Evolutionary conservation across 257 asterid genomes (phyloP).

Genomic region (Solanum clarkiae): DNA sequence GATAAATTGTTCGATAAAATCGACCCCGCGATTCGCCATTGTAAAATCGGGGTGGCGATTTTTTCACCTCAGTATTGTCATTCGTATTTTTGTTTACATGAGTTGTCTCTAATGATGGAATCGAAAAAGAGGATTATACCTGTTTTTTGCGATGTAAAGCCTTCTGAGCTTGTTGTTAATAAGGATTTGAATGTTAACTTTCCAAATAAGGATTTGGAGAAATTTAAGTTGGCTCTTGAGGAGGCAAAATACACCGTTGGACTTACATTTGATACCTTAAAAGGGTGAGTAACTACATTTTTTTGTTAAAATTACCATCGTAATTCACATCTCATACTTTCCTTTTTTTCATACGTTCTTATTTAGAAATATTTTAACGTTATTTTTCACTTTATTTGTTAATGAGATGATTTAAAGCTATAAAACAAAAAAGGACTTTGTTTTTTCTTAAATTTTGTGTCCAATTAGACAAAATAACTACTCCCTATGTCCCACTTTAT

Average conservation of each 20-base stretch:
- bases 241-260: conserved; percentile 76
- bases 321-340: background rate
- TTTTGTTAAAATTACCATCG: background rate
- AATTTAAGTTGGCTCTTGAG: conserved; percentile 45
- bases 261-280: conserved; percentile 52
- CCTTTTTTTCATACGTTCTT: background rate
- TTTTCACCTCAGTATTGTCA: conserved; percentile 72
- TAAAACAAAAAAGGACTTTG: background rate
- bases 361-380: background rate
- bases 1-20: conserved; percentile 62
- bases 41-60: conserved; percentile 60
- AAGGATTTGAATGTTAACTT: conserved; percentile 25
- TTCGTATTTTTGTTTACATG: conserved; percentile 67
- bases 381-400: background rate
- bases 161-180: conserved; percentile 57
- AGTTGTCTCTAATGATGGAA: conserved; percentile 54
- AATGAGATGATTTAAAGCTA: background rate
- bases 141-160: conserved; percentile 59
- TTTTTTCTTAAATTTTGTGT: background rate
- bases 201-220: conserved; percentile 19
- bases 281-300: conserved; percentile 28
- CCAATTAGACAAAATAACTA: too few relatives aligned
- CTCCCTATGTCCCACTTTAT: too few relatives aligned
- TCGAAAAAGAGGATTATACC: conserved; percentile 45
- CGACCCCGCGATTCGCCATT: conserved; percentile 35